Base-by-base conservation (phyloP, 2,329 filamentous ascomycete genomes). In the Acephala macrosclerotiorum region DNA sequence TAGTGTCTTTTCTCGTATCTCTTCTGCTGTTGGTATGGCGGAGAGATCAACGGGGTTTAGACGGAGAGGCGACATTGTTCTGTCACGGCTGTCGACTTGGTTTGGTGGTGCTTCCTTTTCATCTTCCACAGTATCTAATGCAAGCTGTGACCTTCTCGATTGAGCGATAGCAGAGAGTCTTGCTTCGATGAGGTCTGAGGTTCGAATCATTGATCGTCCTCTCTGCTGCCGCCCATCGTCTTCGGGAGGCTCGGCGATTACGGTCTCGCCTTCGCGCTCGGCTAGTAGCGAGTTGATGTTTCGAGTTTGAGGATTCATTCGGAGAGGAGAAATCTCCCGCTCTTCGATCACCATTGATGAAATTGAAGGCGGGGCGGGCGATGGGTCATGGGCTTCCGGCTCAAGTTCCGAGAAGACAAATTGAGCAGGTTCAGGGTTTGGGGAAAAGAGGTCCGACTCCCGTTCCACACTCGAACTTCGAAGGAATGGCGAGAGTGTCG, bases 171-270 rank as follows among this genome's bases (percentile, higher is more conserved):
- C n/a, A 6, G 68, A 70, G 29, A 68, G 20, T 14, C 66, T 20
- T 11, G 66, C 66, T 42, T 65, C 63, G 57, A 70, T 66, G 29
- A 70, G 65, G 58, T 70, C 68, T 20, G 66, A 70, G 12, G 68
- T 70, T n/a, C 68, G 40, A n/a, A 70, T 65, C 68, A 70, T 70
- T 35, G 68, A 66, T 8, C 68, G 57, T 45, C 68, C 68, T 59
- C 68, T 61, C 22, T 36, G 36, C 35, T 61, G 29, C 1, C 58
- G 40, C 7, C 60, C 59, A 22, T 63, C 51, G 8, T 3, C 14
- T 22, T 63, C 36, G 2, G 56, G 36, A 18, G 33, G 18, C 57
- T 47, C 22, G 40, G 38, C 26, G 14, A 14, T 2, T n/a, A 58
- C 22, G 11, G 40, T n/a, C 11, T 38, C 12, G 5, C 36, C 18